phyloP scores from a whole-genome alignment of 805 yeast genomes.

The Myxozyma neotropica region DNA sequence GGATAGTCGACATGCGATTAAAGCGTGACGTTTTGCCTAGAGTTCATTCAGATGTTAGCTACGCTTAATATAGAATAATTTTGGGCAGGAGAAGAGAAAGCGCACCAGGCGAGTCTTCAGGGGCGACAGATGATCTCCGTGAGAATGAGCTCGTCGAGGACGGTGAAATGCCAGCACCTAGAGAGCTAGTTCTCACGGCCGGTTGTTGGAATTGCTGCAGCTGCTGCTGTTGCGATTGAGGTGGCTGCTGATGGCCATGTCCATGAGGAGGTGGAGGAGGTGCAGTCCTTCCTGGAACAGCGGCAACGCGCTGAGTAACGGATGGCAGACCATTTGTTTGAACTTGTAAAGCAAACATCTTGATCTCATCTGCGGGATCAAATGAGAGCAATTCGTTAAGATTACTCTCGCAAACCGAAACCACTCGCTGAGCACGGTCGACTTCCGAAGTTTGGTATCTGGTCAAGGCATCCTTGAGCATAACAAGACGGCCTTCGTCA shows the following conservation, averaged over 20 bases:
- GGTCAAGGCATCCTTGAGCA: constrained; percentile 66
- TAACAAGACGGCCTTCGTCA: constrained; percentile 62
- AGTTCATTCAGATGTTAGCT: neutral
- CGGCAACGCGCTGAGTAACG: neutral
- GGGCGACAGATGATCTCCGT: constrained; percentile 18
- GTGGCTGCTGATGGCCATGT: constrained; percentile 10
- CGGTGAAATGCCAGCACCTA: neutral
- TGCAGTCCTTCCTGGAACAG: neutral
- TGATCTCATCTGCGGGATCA: constrained; percentile 62
- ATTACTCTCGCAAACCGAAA: constrained; percentile 60
- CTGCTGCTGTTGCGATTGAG: neutral
- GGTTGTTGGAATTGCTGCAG: constrained; percentile 5
- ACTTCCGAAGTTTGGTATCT: constrained; percentile 64
- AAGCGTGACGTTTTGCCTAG: constrained; percentile 10
- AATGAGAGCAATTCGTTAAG: constrained; percentile 67
- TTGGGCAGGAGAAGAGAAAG: neutral
- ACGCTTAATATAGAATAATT: neutral
- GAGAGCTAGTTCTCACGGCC: neutral
- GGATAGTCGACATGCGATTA: constrained; percentile 24
- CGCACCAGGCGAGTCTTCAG: constrained; percentile 13
- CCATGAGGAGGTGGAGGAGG: constrained; percentile 17
- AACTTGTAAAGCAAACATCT: constrained; percentile 50
- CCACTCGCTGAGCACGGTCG: constrained; percentile 53
- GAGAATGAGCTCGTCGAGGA: constrained; percentile 3
- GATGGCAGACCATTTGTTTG: constrained; percentile 30